phyloP scores from a whole-genome alignment of 2,329 filamentous ascomycete genomes.

The Pestalotiopsis sp. region DNA sequence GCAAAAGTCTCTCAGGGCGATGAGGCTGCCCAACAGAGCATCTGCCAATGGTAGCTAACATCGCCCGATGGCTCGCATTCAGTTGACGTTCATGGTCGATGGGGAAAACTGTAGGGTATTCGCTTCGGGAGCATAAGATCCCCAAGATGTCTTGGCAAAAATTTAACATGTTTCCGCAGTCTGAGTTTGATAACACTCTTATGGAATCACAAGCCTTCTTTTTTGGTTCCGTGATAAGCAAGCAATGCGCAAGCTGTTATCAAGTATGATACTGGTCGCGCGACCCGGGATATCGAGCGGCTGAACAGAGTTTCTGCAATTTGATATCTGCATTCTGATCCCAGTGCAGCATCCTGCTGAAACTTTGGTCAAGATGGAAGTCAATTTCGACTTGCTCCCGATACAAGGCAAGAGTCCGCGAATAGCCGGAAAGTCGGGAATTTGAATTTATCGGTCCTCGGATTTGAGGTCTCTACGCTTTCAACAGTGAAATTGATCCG shows the following conservation, averaged over 20 bases:
- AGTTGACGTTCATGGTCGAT: background rate
- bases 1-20: background rate
- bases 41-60: background rate
- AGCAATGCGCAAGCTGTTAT: background rate
- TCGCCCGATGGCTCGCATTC: background rate
- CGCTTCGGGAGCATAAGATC: background rate
- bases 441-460: background rate
- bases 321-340: background rate
- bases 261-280: background rate
- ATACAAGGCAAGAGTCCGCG: background rate
- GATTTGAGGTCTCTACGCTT: background rate
- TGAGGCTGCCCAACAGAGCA: background rate
- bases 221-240: background rate
- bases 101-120: background rate
- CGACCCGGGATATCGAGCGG: background rate
- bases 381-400: background rate
- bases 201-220: background rate
- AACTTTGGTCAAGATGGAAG: background rate
- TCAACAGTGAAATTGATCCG: too few relatives aligned
- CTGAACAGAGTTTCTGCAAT: background rate
- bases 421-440: background rate
- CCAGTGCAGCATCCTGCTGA: background rate
- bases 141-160: background rate
- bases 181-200: background rate
- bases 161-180: too few relatives aligned